Conservation (phyloP, 2,329 filamentous ascomycete species). For the Aureobasidium sp. region DNA sequence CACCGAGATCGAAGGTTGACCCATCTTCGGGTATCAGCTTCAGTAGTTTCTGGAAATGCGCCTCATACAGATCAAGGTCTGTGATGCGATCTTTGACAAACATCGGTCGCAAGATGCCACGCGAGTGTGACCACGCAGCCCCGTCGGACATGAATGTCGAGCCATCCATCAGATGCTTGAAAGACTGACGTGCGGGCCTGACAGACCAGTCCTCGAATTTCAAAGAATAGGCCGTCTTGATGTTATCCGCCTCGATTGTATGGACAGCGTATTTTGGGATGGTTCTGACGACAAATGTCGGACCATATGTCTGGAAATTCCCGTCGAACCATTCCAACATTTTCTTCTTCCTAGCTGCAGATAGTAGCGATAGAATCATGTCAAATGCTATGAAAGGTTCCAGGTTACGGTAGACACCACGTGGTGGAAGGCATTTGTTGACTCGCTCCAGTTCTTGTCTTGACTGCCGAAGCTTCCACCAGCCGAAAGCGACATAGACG, state of each 20-base stretch:
- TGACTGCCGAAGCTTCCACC: not conserved
- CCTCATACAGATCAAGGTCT: conserved; percentile 50
- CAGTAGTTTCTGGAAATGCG: conserved; percentile 50
- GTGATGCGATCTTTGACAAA: conserved; percentile 45
- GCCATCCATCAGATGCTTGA: conserved; percentile 34
- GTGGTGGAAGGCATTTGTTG: not conserved
- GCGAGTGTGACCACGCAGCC: conserved; percentile 26
- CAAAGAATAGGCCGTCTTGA: conserved; percentile 37
- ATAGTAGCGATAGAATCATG: not conserved
- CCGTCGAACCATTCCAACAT: conserved; percentile 7
- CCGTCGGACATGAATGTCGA: conserved; percentile 39
- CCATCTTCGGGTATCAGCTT: conserved; percentile 49
- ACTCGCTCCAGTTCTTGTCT: not conserved
- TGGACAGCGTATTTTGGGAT: conserved; percentile 27
- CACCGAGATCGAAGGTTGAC: conserved; percentile 49
- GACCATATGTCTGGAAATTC: not conserved
- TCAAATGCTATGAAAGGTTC: conserved; percentile 8
- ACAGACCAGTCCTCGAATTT: conserved; percentile 41
- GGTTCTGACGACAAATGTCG: conserved; percentile 34
- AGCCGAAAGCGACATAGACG: not conserved
- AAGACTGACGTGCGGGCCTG: conserved; percentile 20
- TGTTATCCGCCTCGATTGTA: conserved; percentile 40
- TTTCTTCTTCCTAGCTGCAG: conserved; percentile 1
- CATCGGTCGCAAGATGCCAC: conserved; percentile 45
- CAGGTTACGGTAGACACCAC: not conserved